Percentiles rank a stretch among this genome's conserved stretches.
These are phyloP conservation scores for Linum trigynum DNA, from an alignment of 345 rosid species.

Conservation along the genomic window DNA sequence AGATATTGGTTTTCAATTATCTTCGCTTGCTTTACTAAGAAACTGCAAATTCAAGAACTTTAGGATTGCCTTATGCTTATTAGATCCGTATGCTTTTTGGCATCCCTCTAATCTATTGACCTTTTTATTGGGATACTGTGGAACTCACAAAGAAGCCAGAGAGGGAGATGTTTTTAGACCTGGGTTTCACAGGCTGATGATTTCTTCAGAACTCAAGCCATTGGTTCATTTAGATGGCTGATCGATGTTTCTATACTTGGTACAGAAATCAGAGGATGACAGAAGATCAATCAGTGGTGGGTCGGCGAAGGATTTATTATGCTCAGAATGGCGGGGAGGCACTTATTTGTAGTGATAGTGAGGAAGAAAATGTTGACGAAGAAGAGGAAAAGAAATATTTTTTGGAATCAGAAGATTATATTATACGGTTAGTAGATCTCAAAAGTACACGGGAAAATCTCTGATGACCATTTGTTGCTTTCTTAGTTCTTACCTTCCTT, in stretches of 20 bases:
- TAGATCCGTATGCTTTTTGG: too few species aligned
- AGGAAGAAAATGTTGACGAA: slow-evolving; percentile 77
- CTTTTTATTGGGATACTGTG: too few species aligned
- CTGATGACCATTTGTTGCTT: neutral
- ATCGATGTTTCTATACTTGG: neutral
- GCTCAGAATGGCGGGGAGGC: slow-evolving; percentile 98
- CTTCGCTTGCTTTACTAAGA: too few species aligned
- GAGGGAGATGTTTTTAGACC: too few species aligned
- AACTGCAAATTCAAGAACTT: too few species aligned
- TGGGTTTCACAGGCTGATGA: too few species aligned
- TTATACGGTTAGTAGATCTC: slow-evolving; percentile 65
- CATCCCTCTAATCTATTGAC: too few species aligned
- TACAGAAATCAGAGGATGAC: slow-evolving; percentile 99
- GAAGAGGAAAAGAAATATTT: slow-evolving; percentile 78
- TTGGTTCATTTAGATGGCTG: neutral
- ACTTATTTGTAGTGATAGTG: slow-evolving; percentile 98
- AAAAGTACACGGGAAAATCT: neutral
- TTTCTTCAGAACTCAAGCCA: neutral
- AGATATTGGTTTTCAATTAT: too few species aligned
- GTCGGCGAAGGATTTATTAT: slow-evolving; percentile 95
- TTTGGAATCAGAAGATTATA: slow-evolving; percentile 67
- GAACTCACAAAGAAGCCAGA: too few species aligned
- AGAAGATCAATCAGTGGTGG: slow-evolving; percentile 94
- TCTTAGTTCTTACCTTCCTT: neutral
- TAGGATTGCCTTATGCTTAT: too few species aligned